A percentile compares a stretch with the other conserved stretches of the same genome.
phyloP scores from a whole-genome alignment of 1,139 yeast genomes.

The Nadsonia starkeyi-henricii region DNA sequence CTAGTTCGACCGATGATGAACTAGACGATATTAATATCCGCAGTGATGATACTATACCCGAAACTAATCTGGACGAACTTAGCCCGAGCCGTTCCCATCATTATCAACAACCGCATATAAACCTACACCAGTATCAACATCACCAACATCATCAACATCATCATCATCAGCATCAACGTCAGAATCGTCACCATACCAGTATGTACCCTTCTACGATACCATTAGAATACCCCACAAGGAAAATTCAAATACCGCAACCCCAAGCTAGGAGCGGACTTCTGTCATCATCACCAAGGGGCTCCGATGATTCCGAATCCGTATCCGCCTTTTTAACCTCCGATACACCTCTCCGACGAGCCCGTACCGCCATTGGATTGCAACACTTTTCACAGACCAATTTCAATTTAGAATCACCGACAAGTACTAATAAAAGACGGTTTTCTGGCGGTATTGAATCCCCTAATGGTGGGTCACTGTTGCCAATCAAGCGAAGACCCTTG shows the following conservation, averaged over 20 bases:
- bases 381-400: conserved; percentile 10
- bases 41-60: not conserved
- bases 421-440: not conserved
- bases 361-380: conserved; percentile 26
- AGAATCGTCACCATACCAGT: too few species aligned
- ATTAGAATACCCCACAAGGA: too few species aligned
- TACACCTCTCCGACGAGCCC: conserved; percentile 21
- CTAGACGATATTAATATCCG: conserved; percentile 12
- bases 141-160: conserved; percentile 9
- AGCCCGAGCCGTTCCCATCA: conserved; percentile 4
- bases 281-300: too few species aligned
- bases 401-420: not conserved
- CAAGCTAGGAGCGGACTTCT: too few species aligned
- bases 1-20: conserved; percentile 13
- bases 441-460: not conserved
- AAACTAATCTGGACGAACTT: conserved; percentile 13
- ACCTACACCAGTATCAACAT: conserved; percentile 6
- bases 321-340: not conserved
- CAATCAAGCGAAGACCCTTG: not conserved
- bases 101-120: conserved; percentile 15
- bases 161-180: conserved; percentile 6
- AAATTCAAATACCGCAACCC: too few species aligned
- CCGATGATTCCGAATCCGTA: too few species aligned
- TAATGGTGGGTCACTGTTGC: not conserved
- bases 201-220: too few species aligned